Percentiles rank a stretch among this genome's conserved stretches.
Evolutionary conservation across 208 protist species (phyloP).

Genomic region (Leishmania major): DNA sequence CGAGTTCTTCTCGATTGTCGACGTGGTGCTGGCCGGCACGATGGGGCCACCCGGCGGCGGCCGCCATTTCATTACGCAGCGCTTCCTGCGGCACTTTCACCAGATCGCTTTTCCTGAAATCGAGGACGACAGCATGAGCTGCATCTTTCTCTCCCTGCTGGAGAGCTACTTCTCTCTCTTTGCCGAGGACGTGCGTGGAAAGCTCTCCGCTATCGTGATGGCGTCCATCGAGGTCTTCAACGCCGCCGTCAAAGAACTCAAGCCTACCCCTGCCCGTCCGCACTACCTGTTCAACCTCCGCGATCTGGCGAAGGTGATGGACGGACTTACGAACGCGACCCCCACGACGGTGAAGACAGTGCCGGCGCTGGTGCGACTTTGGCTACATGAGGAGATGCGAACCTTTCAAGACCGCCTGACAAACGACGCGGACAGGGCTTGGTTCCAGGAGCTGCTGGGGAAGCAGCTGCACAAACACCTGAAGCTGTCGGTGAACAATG

Average conservation of each 20-base stretch:
- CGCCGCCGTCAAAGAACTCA: constrained; percentile 91
- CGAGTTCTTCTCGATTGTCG: constrained; percentile 96
- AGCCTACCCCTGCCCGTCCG: constrained; percentile 97
- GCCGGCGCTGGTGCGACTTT: constrained; percentile 86
- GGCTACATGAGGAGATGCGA: constrained; percentile 96
- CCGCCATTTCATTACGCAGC: constrained; percentile 94
- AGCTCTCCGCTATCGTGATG: constrained; percentile 79
- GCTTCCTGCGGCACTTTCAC: constrained; percentile 98
- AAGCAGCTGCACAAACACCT: constrained; percentile 84
- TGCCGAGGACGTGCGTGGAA: constrained; percentile 76
- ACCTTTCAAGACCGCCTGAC: constrained; percentile 96
- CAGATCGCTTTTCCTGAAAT: constrained; percentile 97
- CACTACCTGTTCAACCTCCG: constrained; percentile 99
- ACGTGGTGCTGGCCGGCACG: constrained; percentile 93
- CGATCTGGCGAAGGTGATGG: constrained; percentile 97
- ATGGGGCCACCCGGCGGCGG: constrained; percentile 98
- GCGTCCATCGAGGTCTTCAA: constrained; percentile 97
- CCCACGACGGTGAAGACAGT: constrained; percentile 58
- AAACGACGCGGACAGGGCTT: constrained; percentile 84
- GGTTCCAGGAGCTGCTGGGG: constrained; percentile 91
- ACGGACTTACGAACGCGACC: constrained; percentile 93
- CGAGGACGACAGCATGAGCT: constrained; percentile 93
- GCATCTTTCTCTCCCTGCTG: constrained; percentile 97
- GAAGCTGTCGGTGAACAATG: constrained; percentile 74
- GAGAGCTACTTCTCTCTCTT: constrained; percentile 92